phyloP scores from a whole-genome alignment of 768 basidiomycete species.

The Xerocomellus intermedius region DNA sequence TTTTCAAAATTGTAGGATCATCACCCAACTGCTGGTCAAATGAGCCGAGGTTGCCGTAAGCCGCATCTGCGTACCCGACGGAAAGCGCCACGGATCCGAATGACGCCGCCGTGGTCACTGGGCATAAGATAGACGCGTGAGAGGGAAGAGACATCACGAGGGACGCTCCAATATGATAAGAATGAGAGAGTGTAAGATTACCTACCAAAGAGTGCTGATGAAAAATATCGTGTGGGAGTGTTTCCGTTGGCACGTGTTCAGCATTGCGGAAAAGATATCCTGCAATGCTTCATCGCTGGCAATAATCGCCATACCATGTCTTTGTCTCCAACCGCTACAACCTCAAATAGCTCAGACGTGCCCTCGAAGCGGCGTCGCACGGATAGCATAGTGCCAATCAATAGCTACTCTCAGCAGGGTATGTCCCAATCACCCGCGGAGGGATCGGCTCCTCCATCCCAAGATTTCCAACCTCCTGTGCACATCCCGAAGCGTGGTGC shows the following conservation, averaged over 20 bases:
- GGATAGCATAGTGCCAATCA: conserved; percentile 25
- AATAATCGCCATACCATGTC: conserved; percentile 47
- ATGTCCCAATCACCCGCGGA: conserved; percentile 39
- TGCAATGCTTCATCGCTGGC: conserved; percentile 14
- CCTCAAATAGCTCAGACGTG: conserved; percentile 54
- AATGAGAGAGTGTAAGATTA: no score
- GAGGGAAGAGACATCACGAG: no score
- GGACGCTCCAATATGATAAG: no score
- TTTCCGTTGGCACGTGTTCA: conserved; percentile 15
- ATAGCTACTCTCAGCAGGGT: conserved; percentile 14
- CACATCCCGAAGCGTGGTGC: conserved; percentile 91
- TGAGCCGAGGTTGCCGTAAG: not conserved
- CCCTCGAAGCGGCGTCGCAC: conserved; percentile 60
- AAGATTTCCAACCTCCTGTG: conserved; percentile 37
- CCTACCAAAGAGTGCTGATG: not conserved
- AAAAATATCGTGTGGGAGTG: not conserved
- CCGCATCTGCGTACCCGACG: not conserved
- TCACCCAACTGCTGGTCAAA: no score
- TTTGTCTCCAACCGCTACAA: conserved; percentile 58
- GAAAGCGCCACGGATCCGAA: not conserved
- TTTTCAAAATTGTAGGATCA: no score
- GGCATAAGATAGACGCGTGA: no score
- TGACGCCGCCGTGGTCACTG: no score
- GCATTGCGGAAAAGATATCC: conserved; percentile 12
- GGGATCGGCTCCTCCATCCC: conserved; percentile 28